Percentiles rank a stretch among this genome's conserved stretches.
These are phyloP conservation scores for Stephania cephalantha DNA, from an alignment of 164 flowering plant species.

Conservation along the genomic window DNA sequence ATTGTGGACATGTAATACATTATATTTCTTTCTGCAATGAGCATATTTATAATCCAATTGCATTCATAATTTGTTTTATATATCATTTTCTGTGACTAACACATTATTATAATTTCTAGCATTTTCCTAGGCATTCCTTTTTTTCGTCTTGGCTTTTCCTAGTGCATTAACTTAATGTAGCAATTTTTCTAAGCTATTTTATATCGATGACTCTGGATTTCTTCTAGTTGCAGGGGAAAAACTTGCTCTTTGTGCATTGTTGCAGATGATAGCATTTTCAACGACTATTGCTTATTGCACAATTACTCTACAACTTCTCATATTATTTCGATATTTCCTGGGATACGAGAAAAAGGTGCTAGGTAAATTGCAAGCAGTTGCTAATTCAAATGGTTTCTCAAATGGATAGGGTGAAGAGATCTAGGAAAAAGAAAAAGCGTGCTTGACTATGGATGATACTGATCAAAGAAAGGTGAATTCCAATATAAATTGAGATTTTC, in stretches of 20 bases:
- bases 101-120: not conserved
- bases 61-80: too few species aligned
- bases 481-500: not conserved
- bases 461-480: slow-evolving; percentile 49
- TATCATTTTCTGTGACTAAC: not conserved
- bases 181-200: not conserved
- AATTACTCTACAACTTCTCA: slow-evolving; percentile 44
- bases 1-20: too few species aligned
- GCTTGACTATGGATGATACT: slow-evolving; percentile 54
- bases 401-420: slow-evolving; percentile 52
- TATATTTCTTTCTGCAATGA: too few species aligned
- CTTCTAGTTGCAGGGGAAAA: slow-evolving; percentile 61
- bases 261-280: slow-evolving; percentile 83
- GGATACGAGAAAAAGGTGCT: slow-evolving; percentile 52
- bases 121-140: not conserved
- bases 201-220: slow-evolving; percentile 12
- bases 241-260: slow-evolving; percentile 54
- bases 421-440: slow-evolving; percentile 30
- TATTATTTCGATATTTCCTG: slow-evolving; percentile 72
- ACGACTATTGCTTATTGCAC: slow-evolving; percentile 52
- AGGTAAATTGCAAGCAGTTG: slow-evolving; percentile 60
- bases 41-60: too few species aligned
- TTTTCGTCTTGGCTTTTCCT: not conserved
- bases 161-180: not conserved
- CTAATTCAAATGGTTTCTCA: slow-evolving; percentile 60